phyloP scores from a whole-genome alignment of 305 asterid genomes.

The Fraxinus sp. region DNA sequence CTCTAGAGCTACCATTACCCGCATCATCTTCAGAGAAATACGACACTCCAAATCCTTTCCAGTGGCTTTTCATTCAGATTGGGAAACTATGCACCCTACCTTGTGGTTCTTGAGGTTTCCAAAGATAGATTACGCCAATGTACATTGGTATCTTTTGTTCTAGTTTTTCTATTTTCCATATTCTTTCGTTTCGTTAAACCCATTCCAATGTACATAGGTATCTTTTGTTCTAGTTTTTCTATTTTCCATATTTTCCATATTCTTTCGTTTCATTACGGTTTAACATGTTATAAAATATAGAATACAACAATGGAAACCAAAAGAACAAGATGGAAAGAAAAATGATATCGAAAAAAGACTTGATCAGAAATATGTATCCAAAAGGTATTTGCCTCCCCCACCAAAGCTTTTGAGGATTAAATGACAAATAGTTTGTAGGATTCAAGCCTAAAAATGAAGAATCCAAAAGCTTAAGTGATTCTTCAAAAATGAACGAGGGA shows the following conservation, averaged over 20 bases:
- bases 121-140: not conserved
- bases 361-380: too few species aligned
- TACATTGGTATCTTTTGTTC: not conserved
- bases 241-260: not conserved
- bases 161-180: too few species aligned
- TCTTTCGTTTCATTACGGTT: not conserved
- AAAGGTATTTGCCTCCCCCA: too few species aligned
- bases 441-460: too few species aligned
- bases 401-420: too few species aligned
- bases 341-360: too few species aligned
- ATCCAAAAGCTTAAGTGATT: too few species aligned
- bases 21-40: conserved; percentile 37
- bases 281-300: too few species aligned
- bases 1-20: conserved; percentile 62
- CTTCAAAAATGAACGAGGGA: too few species aligned
- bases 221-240: not conserved
- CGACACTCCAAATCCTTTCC: conserved; percentile 57
- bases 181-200: not conserved
- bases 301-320: too few species aligned
- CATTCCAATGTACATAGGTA: not conserved
- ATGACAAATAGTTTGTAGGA: too few species aligned
- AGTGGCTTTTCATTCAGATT: conserved; percentile 78
- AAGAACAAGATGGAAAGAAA: too few species aligned
- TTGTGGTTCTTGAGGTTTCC: conserved; percentile 46
- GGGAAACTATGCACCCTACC: conserved; percentile 64